Base-by-base conservation (phyloP, 306 rosid genomes). In the Crotalaria pallida region DNA sequence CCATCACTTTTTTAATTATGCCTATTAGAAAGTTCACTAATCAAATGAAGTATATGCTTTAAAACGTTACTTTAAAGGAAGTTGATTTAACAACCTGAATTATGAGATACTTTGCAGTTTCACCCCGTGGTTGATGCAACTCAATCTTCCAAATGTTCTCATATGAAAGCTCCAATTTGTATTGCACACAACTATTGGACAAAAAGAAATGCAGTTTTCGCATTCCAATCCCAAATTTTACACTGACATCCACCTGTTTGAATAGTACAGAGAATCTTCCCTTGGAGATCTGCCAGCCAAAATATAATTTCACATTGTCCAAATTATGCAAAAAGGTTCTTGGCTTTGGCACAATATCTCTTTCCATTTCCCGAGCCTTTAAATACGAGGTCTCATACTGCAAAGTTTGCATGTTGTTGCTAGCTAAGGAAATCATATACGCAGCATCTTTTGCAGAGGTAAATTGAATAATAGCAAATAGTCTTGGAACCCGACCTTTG, bases 141-240 rank as follows among this genome's bases (percentile, higher is more conserved):
- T 87, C 86, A 23, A 85, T 82, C 81, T 91, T 86, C 91, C 87
- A 85, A 38, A 91, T 67, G 61, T 84, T 91, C 71, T 88, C 93
- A 17, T 87, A 87, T 1, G 73, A 83, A 43, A 91, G 86, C 18
- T 74, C 85, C 9, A 91, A 84, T 75, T 74, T 85, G 65, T 87
- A 87, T 19, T 82, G 72, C 57, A 57, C 47, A 34, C 0, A 0
- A 6, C 7, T 1, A 74, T 76, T 31, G 40, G 66, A 15, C 55
- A 88, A n/a, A 43, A 44, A 31, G 69, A 87, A 84, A 10, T 78
- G 57, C 34, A 89, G 31, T 58, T 81, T 79, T 56, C 82, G 82
- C 77, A 65, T 73, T 18, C 79, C 73, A 68, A 11, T 65, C 73
- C 88, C 90, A 53, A 93, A 88, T 27, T 78, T 55, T 17, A 88